Evolutionary conservation across 2,329 filamentous ascomycete genomes (phyloP).

Genomic region (Fusarium decemcellulare): DNA sequence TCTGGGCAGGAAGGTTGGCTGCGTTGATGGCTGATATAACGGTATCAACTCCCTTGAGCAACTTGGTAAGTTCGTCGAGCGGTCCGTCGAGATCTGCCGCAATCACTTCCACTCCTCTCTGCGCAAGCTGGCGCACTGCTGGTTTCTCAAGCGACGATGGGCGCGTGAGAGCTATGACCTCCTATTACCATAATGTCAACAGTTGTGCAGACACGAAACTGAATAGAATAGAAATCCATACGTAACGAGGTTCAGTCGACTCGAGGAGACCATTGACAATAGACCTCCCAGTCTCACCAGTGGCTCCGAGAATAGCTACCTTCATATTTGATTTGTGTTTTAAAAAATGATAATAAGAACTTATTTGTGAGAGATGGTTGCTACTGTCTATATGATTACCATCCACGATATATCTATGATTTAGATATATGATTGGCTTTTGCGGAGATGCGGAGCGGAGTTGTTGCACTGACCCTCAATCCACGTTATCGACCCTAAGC

Average conservation of each 20-base stretch:
- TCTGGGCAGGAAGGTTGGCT: neutral
- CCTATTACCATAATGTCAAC: neutral
- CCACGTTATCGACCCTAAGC: no score
- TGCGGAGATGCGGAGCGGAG: no score
- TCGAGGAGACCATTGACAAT: constrained; percentile 56
- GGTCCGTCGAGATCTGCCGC: neutral
- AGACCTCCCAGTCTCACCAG: constrained; percentile 57
- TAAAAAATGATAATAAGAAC: no score
- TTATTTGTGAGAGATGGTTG: no score
- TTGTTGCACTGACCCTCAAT: no score
- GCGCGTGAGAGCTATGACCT: neutral
- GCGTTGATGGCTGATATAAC: neutral
- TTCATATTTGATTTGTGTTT: constrained; percentile 16
- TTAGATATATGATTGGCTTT: no score
- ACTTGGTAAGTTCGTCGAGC: neutral
- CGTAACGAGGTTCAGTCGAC: constrained; percentile 44
- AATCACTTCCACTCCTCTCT: neutral
- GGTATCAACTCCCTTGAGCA: neutral
- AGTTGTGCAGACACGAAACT: no score
- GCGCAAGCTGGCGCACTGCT: neutral
- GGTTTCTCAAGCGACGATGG: neutral
- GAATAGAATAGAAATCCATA: constrained; percentile 13
- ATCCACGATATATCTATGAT: no score
- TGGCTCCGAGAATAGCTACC: constrained; percentile 57
- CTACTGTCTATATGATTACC: no score